phyloP scores from a whole-genome alignment of 176 grass and related monocot species.

The Urochloa ruziziensis region DNA sequence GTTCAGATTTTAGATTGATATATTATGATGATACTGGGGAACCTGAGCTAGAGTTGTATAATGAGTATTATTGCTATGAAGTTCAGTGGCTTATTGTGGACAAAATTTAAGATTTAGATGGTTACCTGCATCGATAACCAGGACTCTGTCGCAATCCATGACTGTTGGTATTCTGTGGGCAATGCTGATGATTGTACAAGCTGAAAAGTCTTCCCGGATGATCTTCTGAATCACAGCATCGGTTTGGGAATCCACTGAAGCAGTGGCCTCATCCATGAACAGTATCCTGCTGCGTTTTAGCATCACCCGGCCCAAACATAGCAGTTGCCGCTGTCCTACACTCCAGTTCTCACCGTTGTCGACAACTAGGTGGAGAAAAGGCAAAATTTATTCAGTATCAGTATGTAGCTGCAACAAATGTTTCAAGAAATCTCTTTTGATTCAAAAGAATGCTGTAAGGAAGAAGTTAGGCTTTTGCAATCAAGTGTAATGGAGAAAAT shows the following conservation, averaged over 20 bases:
- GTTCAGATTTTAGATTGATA: constrained; percentile 4
- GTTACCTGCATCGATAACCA: constrained; percentile 91
- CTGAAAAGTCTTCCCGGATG: constrained; percentile 83
- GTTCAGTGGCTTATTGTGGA: background rate
- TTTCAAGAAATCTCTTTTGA: background rate
- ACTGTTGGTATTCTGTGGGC: constrained; percentile 99
- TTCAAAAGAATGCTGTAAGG: background rate
- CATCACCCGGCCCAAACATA: constrained; percentile 91
- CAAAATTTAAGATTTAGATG: background rate
- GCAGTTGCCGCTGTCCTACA: constrained; percentile 86
- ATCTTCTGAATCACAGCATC: constrained; percentile 95
- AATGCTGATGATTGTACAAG: constrained; percentile 98
- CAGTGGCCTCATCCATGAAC: constrained; percentile 98
- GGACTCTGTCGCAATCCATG: constrained; percentile 91
- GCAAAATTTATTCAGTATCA: background rate
- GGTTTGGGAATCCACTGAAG: constrained; percentile 95
- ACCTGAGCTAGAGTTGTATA: background rate
- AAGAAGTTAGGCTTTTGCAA: background rate
- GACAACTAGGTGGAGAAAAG: constrained; percentile 47
- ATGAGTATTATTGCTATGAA: background rate
- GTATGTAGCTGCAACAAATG: background rate
- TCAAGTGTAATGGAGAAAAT: background rate
- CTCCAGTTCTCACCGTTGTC: constrained; percentile 99
- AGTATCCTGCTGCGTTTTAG: constrained; percentile 83
- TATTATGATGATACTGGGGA: background rate